Base-by-base conservation (phyloP, 495 filamentous ascomycete genomes). In the Penicillium paxilli region DNA sequence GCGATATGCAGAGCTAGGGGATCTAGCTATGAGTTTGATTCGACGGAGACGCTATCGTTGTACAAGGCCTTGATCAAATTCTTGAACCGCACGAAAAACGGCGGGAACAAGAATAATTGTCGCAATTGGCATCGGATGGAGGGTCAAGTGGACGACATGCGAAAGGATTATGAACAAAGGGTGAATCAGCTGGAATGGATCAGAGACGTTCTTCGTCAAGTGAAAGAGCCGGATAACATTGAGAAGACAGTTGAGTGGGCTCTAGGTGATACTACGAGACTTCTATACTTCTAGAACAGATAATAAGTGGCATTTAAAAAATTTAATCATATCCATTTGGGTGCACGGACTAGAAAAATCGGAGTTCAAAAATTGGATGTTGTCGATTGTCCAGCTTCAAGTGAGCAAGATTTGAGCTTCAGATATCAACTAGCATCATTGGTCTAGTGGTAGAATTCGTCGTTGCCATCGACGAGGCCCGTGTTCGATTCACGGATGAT, bases 371-470 rank as follows among this genome's bases (percentile, higher is more conserved):
- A n/a, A n/a, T n/a, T n/a, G n/a, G n/a, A n/a, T n/a, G n/a, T n/a
- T n/a, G n/a, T n/a, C n/a, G n/a, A n/a, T n/a, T n/a, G n/a, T n/a
- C n/a, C n/a, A n/a, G n/a, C n/a, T n/a, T n/a, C n/a, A n/a, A n/a
- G n/a, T n/a, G n/a, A n/a, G n/a, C n/a, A n/a, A n/a, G n/a, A n/a
- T n/a, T n/a, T n/a, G n/a, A n/a, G n/a, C 30, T 4, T 32, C 8
- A 12, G 44, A 37, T 44, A 61, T 57, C 0, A 51, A 68, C 49
- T 44, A 71, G 76, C 76, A 76, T 77, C 73, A 76, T 76, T 80
- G 77, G 77, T 80, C 75, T 80, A 80, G 77, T 80, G 77, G 77
- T 80, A 79, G 74, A 80, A 80, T 80, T 79, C 76, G 67, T 80
- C 77, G 77, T 79, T 80, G 76, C 77, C 76, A 80, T 80, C 77